These are phyloP conservation scores for Helicostylum pulchrum DNA, from an alignment of 192 early-diverging fungal genomes.

Conservation along the genomic window DNA sequence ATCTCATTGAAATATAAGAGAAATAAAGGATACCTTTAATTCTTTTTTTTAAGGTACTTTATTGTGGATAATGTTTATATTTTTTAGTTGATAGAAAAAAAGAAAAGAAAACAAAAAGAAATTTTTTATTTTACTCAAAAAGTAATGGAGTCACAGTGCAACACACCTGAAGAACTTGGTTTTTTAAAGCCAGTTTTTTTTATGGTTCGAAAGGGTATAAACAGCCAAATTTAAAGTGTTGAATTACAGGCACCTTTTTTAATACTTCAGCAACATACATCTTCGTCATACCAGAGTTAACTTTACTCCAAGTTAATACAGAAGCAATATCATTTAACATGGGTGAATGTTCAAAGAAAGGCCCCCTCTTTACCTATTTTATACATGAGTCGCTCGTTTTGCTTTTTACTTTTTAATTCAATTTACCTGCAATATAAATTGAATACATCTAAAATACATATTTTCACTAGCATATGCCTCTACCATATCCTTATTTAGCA, in stretches of 20 bases:
- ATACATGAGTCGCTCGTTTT: background rate
- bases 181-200: too few relatives aligned
- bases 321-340: conserved; percentile 93
- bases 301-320: conserved; percentile 87
- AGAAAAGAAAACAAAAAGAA: background rate
- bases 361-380: conserved; percentile 51
- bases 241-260: conserved; percentile 93
- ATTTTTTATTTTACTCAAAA: background rate
- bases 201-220: conserved; percentile 61
- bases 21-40: too few relatives aligned
- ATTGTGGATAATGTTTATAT: background rate
- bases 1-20: too few relatives aligned
- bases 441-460: conserved; percentile 83
- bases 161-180: too few relatives aligned
- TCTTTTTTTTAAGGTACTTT: background rate
- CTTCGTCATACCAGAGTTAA: conserved; percentile 87
- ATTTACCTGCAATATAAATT: conserved; percentile 74
- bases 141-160: too few relatives aligned
- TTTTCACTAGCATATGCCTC: conserved; percentile 66
- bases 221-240: conserved; percentile 91
- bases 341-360: conserved; percentile 82
- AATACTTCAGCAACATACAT: conserved; percentile 93
- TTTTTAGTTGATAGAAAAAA: background rate
- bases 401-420: background rate
- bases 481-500: conserved; percentile 60